Conservation (phyloP, 2,329 filamentous ascomycete genomes). For the Cladorrhinum sp. region DNA sequence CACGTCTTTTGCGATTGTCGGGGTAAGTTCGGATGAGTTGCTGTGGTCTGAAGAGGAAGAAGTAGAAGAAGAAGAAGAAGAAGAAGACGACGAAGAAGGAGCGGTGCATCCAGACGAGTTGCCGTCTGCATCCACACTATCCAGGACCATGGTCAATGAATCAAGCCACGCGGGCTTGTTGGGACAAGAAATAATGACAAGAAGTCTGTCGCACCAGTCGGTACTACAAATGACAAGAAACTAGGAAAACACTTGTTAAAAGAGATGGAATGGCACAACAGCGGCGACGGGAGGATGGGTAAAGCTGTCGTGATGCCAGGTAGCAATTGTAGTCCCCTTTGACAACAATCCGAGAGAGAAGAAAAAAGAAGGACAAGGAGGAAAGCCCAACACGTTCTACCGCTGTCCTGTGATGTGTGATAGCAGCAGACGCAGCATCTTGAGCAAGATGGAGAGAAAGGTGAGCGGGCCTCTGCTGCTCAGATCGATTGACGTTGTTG, state of each 20-base stretch:
- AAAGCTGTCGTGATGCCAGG: not conserved
- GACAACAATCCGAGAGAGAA: not conserved
- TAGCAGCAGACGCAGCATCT: not conserved
- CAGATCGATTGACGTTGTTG: not conserved
- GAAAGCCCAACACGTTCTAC: not conserved
- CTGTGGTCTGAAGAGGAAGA: not conserved
- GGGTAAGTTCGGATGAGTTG: not conserved
- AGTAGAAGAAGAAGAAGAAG: not conserved
- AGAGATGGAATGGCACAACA: not conserved
- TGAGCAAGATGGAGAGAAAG: not conserved
- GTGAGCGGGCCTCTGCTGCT: not conserved
- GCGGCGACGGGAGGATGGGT: not conserved
- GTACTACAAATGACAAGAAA: slow-evolving; percentile 7
- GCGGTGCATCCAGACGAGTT: not conserved
- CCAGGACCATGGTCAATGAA: not conserved
- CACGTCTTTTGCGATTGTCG: not conserved
- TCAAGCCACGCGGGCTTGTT: not conserved
- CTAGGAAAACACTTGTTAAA: slow-evolving; percentile 29
- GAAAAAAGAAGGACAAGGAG: not conserved
- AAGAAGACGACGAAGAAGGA: not conserved
- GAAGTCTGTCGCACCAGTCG: slow-evolving; percentile 4
- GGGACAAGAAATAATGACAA: slow-evolving; percentile 14
- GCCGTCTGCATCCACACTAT: slow-evolving; percentile 9
- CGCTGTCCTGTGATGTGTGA: not conserved
- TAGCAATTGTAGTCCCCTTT: not conserved